These are phyloP conservation scores for Cyberlindnera euphorbiae DNA, from an alignment of 805 yeast genomes.

Conservation along the genomic window DNA sequence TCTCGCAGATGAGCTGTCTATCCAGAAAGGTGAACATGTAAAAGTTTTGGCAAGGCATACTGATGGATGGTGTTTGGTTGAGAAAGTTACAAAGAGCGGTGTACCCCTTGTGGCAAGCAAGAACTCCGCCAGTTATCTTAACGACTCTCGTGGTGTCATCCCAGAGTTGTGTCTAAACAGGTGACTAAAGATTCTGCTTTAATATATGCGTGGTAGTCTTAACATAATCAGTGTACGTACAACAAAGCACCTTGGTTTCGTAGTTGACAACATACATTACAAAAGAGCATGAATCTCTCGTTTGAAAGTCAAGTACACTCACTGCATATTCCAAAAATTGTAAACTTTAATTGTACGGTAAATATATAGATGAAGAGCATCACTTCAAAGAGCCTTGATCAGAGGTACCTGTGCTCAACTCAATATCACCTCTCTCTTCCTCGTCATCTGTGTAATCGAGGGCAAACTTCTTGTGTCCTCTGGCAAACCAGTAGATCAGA, in stretches of 20 bases:
- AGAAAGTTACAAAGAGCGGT: slow-evolving; percentile 29
- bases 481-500: slow-evolving; percentile 47
- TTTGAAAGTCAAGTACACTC: too few species aligned
- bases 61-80: slow-evolving; percentile 42
- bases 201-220: too few species aligned
- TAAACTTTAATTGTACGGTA: too few species aligned
- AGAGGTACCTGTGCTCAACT: too few species aligned
- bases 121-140: slow-evolving; percentile 23
- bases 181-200: too few species aligned
- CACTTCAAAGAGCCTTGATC: not conserved
- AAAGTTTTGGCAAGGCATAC: slow-evolving; percentile 35
- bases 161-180: slow-evolving; percentile 32
- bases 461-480: slow-evolving; percentile 32
- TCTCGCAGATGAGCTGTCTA: slow-evolving; percentile 33
- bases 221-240: too few species aligned
- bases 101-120: slow-evolving; percentile 2
- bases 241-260: too few species aligned
- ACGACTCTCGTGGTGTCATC: slow-evolving; percentile 36
- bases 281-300: too few species aligned
- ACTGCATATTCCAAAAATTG: too few species aligned
- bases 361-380: too few species aligned
- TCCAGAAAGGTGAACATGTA: slow-evolving; percentile 29
- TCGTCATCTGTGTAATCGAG: slow-evolving; percentile 18
- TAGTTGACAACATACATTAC: too few species aligned
- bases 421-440: slow-evolving; percentile 1